Conservation (phyloP, 305 asterid species). For the Nicotiana rustica region DNA sequence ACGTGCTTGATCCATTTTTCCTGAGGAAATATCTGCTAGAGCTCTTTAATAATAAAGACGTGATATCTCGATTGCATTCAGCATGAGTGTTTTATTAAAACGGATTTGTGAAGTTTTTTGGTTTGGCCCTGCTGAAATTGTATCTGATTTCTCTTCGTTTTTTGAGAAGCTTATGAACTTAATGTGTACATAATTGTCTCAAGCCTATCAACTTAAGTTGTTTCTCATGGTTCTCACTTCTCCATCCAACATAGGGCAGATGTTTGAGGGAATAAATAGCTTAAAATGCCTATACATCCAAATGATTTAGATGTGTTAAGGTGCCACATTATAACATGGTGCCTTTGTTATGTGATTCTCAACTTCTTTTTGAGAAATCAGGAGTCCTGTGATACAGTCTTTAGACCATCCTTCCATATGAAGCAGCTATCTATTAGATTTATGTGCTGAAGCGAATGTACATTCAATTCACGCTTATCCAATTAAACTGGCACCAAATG, state of each 20-base stretch:
- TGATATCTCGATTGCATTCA: background rate
- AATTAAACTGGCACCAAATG: background rate
- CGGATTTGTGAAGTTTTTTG: background rate
- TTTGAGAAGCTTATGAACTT: background rate
- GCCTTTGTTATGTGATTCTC: background rate
- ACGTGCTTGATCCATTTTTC: background rate
- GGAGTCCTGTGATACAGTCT: background rate
- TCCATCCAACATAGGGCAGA: too few relatives aligned
- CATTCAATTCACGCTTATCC: too few relatives aligned
- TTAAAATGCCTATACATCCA: background rate
- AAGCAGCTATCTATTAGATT: slow-evolving; percentile 11
- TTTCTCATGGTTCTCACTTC: too few relatives aligned
- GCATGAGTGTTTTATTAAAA: background rate
- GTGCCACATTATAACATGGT: background rate
- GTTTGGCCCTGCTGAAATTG: background rate
- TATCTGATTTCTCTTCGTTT: background rate
- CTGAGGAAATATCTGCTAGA: slow-evolving; percentile 16
- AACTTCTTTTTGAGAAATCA: slow-evolving; percentile 16
- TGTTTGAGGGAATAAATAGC: background rate
- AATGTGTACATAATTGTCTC: background rate
- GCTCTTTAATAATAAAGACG: background rate
- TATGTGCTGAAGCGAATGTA: background rate
- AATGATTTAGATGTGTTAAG: background rate
- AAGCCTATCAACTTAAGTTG: background rate
- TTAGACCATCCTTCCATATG: background rate